Evolutionary conservation across 805 yeast genomes (phyloP).

Genomic region (Allodekkera sacchari): DNA sequence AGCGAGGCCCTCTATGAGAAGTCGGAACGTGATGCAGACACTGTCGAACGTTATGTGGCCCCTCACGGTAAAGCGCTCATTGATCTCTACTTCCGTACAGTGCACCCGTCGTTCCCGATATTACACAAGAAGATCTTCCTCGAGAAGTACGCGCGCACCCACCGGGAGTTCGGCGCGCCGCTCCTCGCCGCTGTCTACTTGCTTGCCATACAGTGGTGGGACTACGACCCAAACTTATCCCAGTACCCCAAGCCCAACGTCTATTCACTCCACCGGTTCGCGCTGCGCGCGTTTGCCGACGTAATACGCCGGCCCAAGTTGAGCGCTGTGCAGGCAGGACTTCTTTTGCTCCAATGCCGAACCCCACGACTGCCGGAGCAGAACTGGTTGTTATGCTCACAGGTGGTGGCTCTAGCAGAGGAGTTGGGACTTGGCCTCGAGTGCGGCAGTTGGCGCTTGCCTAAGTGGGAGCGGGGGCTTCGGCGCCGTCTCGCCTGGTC

Average conservation of each 20-base stretch:
- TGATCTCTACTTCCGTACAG: slow-evolving; percentile 72
- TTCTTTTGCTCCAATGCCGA: slow-evolving; percentile 63
- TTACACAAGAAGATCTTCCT: slow-evolving; percentile 84
- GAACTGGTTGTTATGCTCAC: slow-evolving; percentile 82
- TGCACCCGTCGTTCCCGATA: slow-evolving; percentile 89
- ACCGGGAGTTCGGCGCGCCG: slow-evolving; percentile 87
- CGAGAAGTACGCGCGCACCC: slow-evolving; percentile 86
- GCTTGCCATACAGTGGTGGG: slow-evolving; percentile 93
- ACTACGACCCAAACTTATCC: slow-evolving; percentile 68
- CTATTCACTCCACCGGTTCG: slow-evolving; percentile 58
- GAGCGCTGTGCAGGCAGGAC: slow-evolving; percentile 87
- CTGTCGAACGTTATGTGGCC: slow-evolving; percentile 77
- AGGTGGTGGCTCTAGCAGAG: slow-evolving; percentile 81
- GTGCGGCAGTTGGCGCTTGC: slow-evolving; percentile 84
- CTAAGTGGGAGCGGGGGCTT: slow-evolving; percentile 90
- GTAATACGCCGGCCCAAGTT: slow-evolving; percentile 80
- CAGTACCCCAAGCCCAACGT: slow-evolving; percentile 75
- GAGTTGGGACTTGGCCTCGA: slow-evolving; percentile 88
- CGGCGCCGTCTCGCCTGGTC: slow-evolving; percentile 94
- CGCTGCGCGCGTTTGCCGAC: slow-evolving; percentile 57
- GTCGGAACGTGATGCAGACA: slow-evolving; percentile 72
- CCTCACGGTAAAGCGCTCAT: slow-evolving; percentile 84
- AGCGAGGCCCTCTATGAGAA: slow-evolving; percentile 58
- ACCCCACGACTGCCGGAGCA: slow-evolving; percentile 37
- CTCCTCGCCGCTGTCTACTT: slow-evolving; percentile 84